Evolutionary conservation across 1,284 basidiomycete species (phyloP).

Genomic region (Dichomitus squalens): DNA sequence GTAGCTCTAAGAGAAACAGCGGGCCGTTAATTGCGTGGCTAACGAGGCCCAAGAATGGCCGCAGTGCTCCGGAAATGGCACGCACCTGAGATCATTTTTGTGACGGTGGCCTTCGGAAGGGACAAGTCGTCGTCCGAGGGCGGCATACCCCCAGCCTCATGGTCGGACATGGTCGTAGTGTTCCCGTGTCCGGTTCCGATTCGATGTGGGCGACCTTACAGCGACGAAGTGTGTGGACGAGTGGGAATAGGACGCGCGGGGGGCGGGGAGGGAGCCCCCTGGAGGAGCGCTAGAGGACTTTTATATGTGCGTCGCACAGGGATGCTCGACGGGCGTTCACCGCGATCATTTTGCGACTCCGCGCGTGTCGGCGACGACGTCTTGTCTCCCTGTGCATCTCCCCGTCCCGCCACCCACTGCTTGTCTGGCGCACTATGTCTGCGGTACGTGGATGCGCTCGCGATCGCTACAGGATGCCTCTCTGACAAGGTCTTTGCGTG

Average conservation of each 20-base stretch:
- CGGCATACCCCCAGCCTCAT: constrained; percentile 64
- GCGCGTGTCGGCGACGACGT: constrained; percentile 45
- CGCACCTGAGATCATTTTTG: constrained; percentile 94
- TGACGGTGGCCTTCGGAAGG: constrained; percentile 95
- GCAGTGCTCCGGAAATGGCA: constrained; percentile 10
- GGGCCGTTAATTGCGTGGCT: not conserved
- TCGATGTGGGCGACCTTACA: not conserved
- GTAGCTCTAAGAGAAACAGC: constrained; percentile 65
- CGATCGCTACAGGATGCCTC: constrained; percentile 11
- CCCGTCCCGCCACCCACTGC: not conserved
- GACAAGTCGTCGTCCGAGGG: constrained; percentile 89
- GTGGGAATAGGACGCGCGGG: constrained; percentile 13
- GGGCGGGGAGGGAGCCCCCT: constrained; percentile 14
- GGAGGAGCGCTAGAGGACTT: constrained; percentile 24
- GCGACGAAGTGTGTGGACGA: not conserved
- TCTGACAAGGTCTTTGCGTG: constrained; percentile 12
- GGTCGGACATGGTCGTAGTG: constrained; percentile 73
- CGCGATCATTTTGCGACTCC: constrained; percentile 51
- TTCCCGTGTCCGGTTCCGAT: constrained; percentile 7
- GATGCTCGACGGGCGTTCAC: constrained; percentile 16
- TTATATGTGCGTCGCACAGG: constrained; percentile 27
- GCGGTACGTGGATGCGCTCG: constrained; percentile 40
- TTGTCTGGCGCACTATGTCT: constrained; percentile 48
- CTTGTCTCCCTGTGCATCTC: constrained; percentile 18
- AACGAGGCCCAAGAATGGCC: not conserved